These are phyloP conservation scores for Suillus subaureus DNA, from an alignment of 768 basidiomycete genomes.

Conservation along the genomic window DNA sequence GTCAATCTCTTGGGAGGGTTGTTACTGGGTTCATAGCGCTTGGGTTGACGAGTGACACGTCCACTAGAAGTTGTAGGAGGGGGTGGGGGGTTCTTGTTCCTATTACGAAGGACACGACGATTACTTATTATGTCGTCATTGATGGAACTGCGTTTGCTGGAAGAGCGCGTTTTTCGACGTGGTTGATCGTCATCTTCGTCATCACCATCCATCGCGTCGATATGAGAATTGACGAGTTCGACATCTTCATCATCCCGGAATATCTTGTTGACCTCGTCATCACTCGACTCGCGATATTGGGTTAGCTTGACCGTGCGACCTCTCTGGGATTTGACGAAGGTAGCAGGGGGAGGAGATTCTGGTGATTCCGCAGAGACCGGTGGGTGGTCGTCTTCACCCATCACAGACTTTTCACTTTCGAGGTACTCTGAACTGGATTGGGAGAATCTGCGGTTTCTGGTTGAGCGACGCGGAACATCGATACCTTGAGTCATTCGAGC, in stretches of 20 bases:
- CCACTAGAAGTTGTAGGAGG: conserved; percentile 21
- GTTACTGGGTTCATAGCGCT: conserved; percentile 9
- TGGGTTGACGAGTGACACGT: conserved; percentile 29
- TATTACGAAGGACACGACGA: conserved; percentile 44
- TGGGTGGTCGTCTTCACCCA: conserved; percentile 26
- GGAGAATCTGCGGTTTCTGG: conserved; percentile 20
- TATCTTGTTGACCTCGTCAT: conserved; percentile 38
- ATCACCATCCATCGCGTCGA: conserved; percentile 26
- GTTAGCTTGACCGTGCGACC: conserved; percentile 45
- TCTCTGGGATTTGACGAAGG: conserved; percentile 32
- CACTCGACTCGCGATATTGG: conserved; percentile 49
- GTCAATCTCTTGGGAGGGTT: conserved; percentile 17
- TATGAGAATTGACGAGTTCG: conserved; percentile 22
- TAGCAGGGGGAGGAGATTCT: conserved; percentile 1
- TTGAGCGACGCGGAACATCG: conserved; percentile 27
- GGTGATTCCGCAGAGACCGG: conserved; percentile 8
- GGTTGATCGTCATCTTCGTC: conserved; percentile 35
- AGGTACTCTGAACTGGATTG: conserved; percentile 36
- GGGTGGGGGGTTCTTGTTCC: conserved; percentile 34
- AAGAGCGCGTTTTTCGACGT: conserved; percentile 18
- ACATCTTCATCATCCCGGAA: conserved; percentile 12
- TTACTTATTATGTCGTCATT: not conserved
- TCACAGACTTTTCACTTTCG: conserved; percentile 34
- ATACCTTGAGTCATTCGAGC: conserved; percentile 7
- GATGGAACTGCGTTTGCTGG: conserved; percentile 20